phyloP scores from a whole-genome alignment of 2,329 filamentous ascomycete genomes.

The Teratosphaeria nubilosa region DNA sequence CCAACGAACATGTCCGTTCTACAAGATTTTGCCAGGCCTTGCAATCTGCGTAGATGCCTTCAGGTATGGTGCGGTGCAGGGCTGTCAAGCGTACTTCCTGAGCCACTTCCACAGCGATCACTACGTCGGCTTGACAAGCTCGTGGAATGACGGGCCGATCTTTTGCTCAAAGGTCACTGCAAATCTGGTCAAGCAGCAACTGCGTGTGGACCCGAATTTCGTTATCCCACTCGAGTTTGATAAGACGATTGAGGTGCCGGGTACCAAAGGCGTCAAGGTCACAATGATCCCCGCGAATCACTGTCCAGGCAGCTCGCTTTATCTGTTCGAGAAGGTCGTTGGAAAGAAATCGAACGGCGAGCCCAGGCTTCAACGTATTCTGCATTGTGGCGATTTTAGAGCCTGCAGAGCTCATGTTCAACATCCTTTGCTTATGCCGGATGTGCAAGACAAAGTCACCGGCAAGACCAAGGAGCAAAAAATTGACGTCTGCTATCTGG shows the following conservation, averaged over 20 bases:
- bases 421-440: slow-evolving; percentile 71
- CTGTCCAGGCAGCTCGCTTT: slow-evolving; percentile 88
- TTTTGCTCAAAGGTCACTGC: slow-evolving; percentile 92
- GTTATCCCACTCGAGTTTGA: slow-evolving; percentile 82
- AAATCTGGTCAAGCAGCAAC: slow-evolving; percentile 76
- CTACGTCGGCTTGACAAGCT: slow-evolving; percentile 80
- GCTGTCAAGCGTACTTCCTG: slow-evolving; percentile 88
- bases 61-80: slow-evolving; percentile 84
- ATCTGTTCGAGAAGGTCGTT: slow-evolving; percentile 74
- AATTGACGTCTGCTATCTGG: slow-evolving; percentile 91
- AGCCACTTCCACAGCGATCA: slow-evolving; percentile 98
- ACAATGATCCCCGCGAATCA: slow-evolving; percentile 97
- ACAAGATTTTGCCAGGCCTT: slow-evolving; percentile 93
- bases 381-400: slow-evolving; percentile 94
- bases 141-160: slow-evolving; percentile 87
- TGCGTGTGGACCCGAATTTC: slow-evolving; percentile 77
- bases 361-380: slow-evolving; percentile 60
- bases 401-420: slow-evolving; percentile 75
- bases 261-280: slow-evolving; percentile 71
- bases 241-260: slow-evolving; percentile 63
- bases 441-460: slow-evolving; percentile 58
- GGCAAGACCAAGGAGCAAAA: slow-evolving; percentile 70
- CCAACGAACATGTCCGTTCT: slow-evolving; percentile 88
- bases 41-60: slow-evolving; percentile 94
- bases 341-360: slow-evolving; percentile 46